Evolutionary conservation across 495 filamentous ascomycete species (phyloP).

Genomic region (Terfezia claveryi): DNA sequence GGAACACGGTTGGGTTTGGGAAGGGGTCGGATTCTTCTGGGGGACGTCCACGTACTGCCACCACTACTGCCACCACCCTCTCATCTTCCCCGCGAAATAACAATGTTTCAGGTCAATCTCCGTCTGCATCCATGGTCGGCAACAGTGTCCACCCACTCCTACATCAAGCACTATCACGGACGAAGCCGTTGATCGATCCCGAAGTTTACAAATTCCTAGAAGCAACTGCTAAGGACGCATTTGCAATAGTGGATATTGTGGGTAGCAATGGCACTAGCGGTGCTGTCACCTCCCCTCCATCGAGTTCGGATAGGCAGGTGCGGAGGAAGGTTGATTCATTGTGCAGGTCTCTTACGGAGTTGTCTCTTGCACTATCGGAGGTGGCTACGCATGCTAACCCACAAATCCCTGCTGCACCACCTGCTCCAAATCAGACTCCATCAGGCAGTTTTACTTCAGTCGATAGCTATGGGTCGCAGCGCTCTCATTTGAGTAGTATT

Average conservation of each 20-base stretch:
- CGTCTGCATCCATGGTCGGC: constrained; percentile 21
- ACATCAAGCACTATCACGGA: constrained; percentile 56
- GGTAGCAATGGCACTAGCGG: constrained; percentile 38
- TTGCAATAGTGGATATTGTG: constrained; percentile 52
- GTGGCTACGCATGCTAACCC: background rate
- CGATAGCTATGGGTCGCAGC: background rate
- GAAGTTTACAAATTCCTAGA: constrained; percentile 66
- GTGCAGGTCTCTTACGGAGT: constrained; percentile 77
- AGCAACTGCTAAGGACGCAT: constrained; percentile 56
- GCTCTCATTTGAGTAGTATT: background rate
- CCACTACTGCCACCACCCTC: constrained; percentile 78
- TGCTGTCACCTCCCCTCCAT: constrained; percentile 30
- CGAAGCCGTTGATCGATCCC: constrained; percentile 39
- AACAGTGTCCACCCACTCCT: constrained; percentile 45
- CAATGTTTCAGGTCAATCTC: constrained; percentile 27
- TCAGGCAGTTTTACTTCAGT: no score
- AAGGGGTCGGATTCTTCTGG: constrained; percentile 46
- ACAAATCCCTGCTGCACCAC: background rate
- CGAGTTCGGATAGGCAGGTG: constrained; percentile 56
- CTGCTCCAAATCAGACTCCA: background rate
- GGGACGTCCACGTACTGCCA: constrained; percentile 73
- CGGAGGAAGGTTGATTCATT: constrained; percentile 79
- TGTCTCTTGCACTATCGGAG: constrained; percentile 69
- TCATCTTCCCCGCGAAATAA: constrained; percentile 57
- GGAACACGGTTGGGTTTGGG: background rate